Percentiles rank a stretch among this genome's conserved stretches.
Evolutionary conservation across 805 yeast genomes (phyloP).

Genomic region (Candida ascalaphidarum): DNA sequence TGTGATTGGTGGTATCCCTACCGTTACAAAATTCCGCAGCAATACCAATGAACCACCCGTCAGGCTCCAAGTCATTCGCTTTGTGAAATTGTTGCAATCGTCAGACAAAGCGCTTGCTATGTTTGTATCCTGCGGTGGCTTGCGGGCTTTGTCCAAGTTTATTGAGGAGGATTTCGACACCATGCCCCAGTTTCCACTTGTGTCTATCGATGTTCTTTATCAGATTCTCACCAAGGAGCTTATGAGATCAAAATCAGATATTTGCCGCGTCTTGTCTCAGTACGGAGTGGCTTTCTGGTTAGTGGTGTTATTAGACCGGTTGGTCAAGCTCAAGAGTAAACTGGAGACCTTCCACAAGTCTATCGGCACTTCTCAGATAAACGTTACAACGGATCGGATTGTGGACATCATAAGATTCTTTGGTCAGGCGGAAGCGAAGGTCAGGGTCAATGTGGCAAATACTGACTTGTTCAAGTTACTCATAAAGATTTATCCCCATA

Average conservation of each 20-base stretch:
- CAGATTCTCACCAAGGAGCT: conserved; percentile 25
- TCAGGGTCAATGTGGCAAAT: conserved; percentile 29
- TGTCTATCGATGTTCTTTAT: conserved; percentile 27
- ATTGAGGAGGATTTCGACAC: conserved; percentile 37
- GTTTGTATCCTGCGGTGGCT: conserved; percentile 40
- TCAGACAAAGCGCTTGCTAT: conserved; percentile 28
- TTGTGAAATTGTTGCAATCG: conserved; percentile 21
- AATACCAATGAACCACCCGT: conserved; percentile 20
- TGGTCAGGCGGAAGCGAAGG: conserved; percentile 39
- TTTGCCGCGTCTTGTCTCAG: conserved; percentile 33
- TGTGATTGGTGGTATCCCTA: conserved; percentile 35
- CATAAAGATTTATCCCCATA: conserved; percentile 28
- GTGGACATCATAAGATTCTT: conserved; percentile 32
- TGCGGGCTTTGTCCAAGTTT: conserved; percentile 34
- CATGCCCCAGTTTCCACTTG: conserved; percentile 28
- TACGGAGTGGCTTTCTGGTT: conserved; percentile 37
- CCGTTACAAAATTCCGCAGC: conserved; percentile 27
- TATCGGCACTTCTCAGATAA: too few relatives aligned
- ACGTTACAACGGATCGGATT: conserved; percentile 17
- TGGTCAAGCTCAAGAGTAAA: conserved; percentile 9
- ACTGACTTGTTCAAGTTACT: conserved; percentile 31
- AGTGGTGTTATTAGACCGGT: conserved; percentile 27
- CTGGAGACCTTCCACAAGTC: not conserved
- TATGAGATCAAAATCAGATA: conserved; percentile 30
- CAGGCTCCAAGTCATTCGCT: conserved; percentile 28